A percentile compares a stretch with the other conserved stretches of the same genome.
These are phyloP conservation scores for Boeremia lycopersici DNA, from an alignment of 2,329 filamentous ascomycete genomes.

Conservation along the genomic window DNA sequence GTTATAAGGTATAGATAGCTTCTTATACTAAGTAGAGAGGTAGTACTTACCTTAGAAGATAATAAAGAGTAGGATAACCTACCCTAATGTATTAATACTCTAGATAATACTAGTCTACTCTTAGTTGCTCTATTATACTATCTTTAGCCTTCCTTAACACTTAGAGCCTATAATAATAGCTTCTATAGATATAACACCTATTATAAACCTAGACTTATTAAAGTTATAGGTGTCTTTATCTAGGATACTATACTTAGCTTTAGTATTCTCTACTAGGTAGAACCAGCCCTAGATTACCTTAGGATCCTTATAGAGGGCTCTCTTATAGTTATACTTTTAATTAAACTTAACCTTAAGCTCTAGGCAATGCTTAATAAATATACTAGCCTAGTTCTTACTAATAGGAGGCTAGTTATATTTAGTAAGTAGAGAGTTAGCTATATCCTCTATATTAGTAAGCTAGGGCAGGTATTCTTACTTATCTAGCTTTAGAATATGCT, in stretches of 20 bases:
- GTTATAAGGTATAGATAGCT: neutral
- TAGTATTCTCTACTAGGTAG: neutral
- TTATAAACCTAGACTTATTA: neutral
- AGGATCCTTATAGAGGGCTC: constrained; percentile 9
- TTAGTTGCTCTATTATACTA: neutral
- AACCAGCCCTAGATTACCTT: constrained; percentile 15
- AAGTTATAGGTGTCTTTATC: too few species aligned
- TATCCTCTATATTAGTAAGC: too few species aligned
- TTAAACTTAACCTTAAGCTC: constrained; percentile 22
- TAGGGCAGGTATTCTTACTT: neutral
- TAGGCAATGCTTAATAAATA: constrained; percentile 14
- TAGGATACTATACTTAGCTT: too few species aligned
- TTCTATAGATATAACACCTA: neutral
- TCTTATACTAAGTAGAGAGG: neutral
- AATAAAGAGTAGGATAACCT: neutral
- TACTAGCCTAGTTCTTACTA: constrained; percentile 17
- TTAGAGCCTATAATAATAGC: neutral
- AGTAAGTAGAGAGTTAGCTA: constrained; percentile 17
- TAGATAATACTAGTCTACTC: neutral
- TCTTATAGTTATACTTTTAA: constrained; percentile 12
- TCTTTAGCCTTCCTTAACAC: neutral
- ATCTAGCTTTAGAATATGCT: neutral
- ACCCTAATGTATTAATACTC: neutral
- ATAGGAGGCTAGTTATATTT: constrained; percentile 1
- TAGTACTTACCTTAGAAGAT: neutral